Evolutionary conservation across 306 rosid genomes (phyloP).

Genomic region (Pachyrhizus erosus): DNA sequence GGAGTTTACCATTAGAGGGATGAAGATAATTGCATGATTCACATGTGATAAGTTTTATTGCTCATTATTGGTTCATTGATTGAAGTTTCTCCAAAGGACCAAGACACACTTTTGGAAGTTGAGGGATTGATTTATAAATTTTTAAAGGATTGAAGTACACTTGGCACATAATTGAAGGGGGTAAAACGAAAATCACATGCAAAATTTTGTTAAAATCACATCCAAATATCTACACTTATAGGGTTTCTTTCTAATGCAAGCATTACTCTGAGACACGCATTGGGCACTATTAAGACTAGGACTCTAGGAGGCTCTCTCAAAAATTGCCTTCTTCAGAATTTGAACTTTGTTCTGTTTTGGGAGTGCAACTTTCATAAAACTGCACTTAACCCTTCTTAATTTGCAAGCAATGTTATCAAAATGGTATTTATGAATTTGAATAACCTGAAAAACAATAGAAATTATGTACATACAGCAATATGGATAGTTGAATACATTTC

Average conservation of each 20-base stretch:
- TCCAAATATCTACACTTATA: not conserved
- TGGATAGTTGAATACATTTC: not conserved
- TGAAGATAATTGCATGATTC: too few species aligned
- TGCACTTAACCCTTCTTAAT: not conserved
- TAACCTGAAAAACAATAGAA: not conserved
- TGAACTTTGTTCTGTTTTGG: not conserved
- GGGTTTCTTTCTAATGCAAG: not conserved
- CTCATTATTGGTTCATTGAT: too few species aligned
- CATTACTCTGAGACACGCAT: not conserved
- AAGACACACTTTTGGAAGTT: not conserved
- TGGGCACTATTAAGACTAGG: not conserved
- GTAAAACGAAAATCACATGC: not conserved
- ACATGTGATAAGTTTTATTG: too few species aligned
- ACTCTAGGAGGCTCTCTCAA: not conserved
- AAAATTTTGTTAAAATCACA: not conserved
- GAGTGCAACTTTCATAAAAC: not conserved
- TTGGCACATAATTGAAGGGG: not conserved
- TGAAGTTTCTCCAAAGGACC: too few species aligned
- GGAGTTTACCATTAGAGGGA: too few species aligned
- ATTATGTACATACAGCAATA: not conserved
- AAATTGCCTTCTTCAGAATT: not conserved
- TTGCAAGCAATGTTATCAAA: not conserved
- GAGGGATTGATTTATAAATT: not conserved
- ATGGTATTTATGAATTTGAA: not conserved
- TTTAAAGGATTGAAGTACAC: not conserved